These are phyloP conservation scores for Polytrichum commune DNA, from an alignment of 225 moss, liverwort and hornwort genomes.

Conservation along the genomic window DNA sequence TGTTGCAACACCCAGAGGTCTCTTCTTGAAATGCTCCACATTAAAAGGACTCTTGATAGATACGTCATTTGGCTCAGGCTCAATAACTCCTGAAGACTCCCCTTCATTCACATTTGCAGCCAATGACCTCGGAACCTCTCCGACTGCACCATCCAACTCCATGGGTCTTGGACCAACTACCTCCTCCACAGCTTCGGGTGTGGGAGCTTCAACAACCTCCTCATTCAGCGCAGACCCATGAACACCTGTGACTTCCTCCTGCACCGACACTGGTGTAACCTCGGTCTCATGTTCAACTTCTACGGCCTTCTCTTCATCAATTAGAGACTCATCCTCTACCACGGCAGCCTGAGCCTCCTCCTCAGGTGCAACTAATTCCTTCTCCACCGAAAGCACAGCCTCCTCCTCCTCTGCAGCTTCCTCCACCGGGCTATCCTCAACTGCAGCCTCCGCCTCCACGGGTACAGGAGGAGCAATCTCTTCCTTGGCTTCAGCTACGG, in stretches of 20 bases:
- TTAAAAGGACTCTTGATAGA: background rate
- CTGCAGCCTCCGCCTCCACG: background rate
- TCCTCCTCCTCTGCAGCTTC: background rate
- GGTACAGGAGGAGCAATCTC: background rate
- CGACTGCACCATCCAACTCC: background rate
- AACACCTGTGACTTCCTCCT: background rate
- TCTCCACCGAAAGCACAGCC: background rate
- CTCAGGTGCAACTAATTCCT: background rate
- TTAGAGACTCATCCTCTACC: background rate
- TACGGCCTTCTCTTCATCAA: background rate
- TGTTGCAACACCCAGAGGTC: slow-evolving; percentile 7
- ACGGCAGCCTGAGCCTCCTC: background rate
- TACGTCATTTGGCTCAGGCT: background rate
- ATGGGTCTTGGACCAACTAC: accelerated
- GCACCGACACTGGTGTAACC: background rate
- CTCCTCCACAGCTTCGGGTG: background rate
- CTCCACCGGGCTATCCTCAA: background rate
- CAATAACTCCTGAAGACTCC: background rate
- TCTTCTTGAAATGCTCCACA: slow-evolving; percentile 9
- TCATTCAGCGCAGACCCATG: background rate
- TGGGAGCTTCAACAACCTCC: background rate
- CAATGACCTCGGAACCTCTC: background rate
- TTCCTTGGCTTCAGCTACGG: background rate
- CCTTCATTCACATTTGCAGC: background rate
- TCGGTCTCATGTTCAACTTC: background rate